Base-by-base conservation (phyloP, 371 early-diverging fungal species). In the Scutellospora calospora region DNA sequence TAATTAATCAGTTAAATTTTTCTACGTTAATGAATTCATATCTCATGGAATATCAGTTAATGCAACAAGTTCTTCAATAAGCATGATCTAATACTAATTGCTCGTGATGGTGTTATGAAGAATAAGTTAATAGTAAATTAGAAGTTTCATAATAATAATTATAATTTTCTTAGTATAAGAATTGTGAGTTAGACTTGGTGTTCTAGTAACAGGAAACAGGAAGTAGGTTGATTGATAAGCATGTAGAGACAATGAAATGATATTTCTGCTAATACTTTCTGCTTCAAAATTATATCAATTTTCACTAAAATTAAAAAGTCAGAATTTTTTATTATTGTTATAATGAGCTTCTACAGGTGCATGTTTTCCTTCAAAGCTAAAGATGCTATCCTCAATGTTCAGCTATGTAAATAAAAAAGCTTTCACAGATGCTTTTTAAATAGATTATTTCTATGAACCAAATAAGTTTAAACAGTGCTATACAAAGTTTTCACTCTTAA, bases 61-160 rank as follows among this genome's bases (percentile, higher is more conserved):
- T 66, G 68, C 22, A 68, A 45, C 79, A 35, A 68, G 68, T 66
- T 79, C 79, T 66, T 79, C 79, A 45, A 79, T 79, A 20, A n/a
- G 45, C 79, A 33, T 65, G 68, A 66, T 68, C 79, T 79, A n/a
- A 79, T 68, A 68, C 79, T 79, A 12, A 45, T 63, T 2, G 79
- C 79, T 31, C 79, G 79, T 49, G 79, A 79, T 29, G 35, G 27
- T 20, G 79, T 25, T 68, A 68, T 52, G 79, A 66, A 25, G 78
- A 63, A 62, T 76, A 76, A 33, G 11, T 45, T 1, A 49, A 4
- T 8, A 52, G 54, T 9, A 49, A 49, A 49, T 11, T 49, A 12
- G 49, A 49, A 1, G 33, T 20, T 12, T 27, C 60, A 55, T n/a
- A 55, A 54, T 54, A 11, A 38, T 45, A 20, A 68, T 45, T 68